Base-by-base conservation (phyloP, 805 yeast genomes). In the Saccharomycopsis sp. region DNA sequence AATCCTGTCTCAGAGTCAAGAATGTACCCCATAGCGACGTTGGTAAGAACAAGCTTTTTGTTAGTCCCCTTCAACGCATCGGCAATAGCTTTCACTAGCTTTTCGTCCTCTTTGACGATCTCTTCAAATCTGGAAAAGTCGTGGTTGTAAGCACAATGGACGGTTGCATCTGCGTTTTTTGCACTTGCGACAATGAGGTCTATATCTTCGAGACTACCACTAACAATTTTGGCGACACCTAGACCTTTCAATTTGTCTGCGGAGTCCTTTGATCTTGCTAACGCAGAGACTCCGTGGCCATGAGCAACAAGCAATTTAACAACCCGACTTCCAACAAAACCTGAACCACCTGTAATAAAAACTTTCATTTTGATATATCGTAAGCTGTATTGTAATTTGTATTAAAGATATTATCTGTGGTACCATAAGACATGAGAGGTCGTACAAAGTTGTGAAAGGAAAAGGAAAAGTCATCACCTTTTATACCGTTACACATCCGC, bases 331-430 rank as follows among this genome's bases (percentile, higher is more conserved):
- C 76, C 77, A 47, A 72, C 62, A 55, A 65, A 71, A 0, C 76
- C 75, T 3, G 73, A 61, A 21, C 65, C 75, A 37, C 76, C 75
- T 18, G 76, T 71, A 40, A 73, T 65, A 62, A 72, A 71, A 16
- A 44, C 21, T 12, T 44, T 44, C 37, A 29, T 29, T 12, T 29
- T 29, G 37, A 29, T n/a, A n/a, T n/a, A n/a, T n/a, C n/a, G n/a
- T n/a, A n/a, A n/a, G n/a, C n/a, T n/a, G n/a, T n/a, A n/a, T n/a
- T n/a, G n/a, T n/a, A n/a, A n/a, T n/a, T n/a, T n/a, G n/a, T n/a
- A n/a, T n/a, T n/a, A n/a, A n/a, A n/a, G n/a, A n/a, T n/a, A n/a
- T n/a, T n/a, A n/a, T n/a, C n/a, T n/a, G n/a, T n/a, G n/a, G n/a
- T n/a, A n/a, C n/a, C n/a, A n/a, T n/a, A n/a, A n/a, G n/a, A n/a